Percentiles rank a stretch among this genome's conserved stretches.
Conservation (phyloP, 495 filamentous ascomycete genomes). For the Hypoxylon fragiforme region DNA sequence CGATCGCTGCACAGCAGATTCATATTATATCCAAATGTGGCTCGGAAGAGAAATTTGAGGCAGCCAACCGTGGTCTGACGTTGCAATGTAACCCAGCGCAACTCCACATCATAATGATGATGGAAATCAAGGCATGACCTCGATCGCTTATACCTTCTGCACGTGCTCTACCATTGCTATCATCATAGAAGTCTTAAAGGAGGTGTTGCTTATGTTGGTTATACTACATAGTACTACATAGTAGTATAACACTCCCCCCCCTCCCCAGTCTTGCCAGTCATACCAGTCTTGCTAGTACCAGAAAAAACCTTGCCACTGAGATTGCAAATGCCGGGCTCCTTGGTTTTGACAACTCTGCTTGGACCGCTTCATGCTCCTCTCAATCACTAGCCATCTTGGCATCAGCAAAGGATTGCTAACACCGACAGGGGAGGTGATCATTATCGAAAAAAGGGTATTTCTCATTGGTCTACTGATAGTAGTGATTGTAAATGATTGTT, state of each 20-base stretch:
- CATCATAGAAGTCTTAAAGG: neutral
- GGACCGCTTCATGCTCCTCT: constrained; percentile 23
- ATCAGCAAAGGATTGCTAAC: constrained; percentile 18
- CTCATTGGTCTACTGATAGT: constrained; percentile 26
- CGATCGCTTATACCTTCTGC: constrained; percentile 9
- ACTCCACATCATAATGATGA: constrained; percentile 11
- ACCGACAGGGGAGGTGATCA: constrained; percentile 19
- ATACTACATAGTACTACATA: too few species aligned
- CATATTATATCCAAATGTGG: constrained; percentile 32
- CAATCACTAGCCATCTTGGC: constrained; percentile 28
- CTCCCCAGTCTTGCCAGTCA: too few species aligned
- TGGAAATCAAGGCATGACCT: constrained; percentile 1
- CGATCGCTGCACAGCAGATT: constrained; percentile 28
- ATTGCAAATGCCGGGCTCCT: constrained; percentile 18
- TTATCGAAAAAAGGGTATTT: constrained; percentile 20
- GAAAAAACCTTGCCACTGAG: constrained; percentile 10
- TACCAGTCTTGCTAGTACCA: too few species aligned
- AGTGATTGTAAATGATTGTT: too few species aligned
- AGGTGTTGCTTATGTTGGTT: too few species aligned
- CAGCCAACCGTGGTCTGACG: constrained; percentile 27
- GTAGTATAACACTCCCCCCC: too few species aligned
- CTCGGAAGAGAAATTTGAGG: constrained; percentile 21
- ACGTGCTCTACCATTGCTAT: neutral
- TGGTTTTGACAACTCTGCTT: constrained; percentile 14
- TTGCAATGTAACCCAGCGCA: constrained; percentile 8